These are phyloP conservation scores for Cadophora gregata DNA, from an alignment of 2,329 filamentous ascomycete genomes.

Conservation along the genomic window DNA sequence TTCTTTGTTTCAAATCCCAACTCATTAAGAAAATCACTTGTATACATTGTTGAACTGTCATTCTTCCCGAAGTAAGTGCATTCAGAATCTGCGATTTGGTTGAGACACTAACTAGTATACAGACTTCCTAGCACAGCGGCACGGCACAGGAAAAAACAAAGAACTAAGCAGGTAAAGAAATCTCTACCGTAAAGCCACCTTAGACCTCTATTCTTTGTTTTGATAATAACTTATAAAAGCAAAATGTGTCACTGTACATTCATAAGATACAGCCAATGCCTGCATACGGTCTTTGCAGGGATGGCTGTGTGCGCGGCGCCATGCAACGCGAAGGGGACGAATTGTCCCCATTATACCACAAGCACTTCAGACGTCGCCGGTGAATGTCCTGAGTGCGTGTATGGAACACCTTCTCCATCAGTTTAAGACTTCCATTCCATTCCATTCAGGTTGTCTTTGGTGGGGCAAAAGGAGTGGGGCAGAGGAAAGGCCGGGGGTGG, in stretches of 20 bases:
- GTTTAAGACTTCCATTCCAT: background rate
- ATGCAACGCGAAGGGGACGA: background rate
- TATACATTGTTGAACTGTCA: background rate
- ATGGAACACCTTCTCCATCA: conserved; percentile 3
- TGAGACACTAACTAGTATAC: background rate
- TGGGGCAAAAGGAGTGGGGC: background rate
- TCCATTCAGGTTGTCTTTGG: too few relatives aligned
- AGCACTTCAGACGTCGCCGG: background rate
- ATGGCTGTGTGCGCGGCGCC: background rate
- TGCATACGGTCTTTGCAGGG: background rate
- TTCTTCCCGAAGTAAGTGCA: background rate
- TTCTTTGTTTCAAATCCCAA: background rate
- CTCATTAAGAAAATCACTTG: background rate
- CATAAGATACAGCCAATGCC: background rate
- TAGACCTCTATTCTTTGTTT: background rate
- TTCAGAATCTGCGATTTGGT: background rate
- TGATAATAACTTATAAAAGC: conserved; percentile 10
- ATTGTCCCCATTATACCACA: background rate
- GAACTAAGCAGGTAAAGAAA: background rate
- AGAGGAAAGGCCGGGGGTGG: background rate
- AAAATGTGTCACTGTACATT: background rate
- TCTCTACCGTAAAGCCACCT: background rate
- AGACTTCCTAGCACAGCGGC: background rate
- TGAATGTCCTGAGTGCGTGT: conserved; percentile 2
- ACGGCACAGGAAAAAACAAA: background rate